Evolutionary conservation across 2,329 filamentous ascomycete genomes (phyloP).

Genomic region (Colletotrichum godetiae): DNA sequence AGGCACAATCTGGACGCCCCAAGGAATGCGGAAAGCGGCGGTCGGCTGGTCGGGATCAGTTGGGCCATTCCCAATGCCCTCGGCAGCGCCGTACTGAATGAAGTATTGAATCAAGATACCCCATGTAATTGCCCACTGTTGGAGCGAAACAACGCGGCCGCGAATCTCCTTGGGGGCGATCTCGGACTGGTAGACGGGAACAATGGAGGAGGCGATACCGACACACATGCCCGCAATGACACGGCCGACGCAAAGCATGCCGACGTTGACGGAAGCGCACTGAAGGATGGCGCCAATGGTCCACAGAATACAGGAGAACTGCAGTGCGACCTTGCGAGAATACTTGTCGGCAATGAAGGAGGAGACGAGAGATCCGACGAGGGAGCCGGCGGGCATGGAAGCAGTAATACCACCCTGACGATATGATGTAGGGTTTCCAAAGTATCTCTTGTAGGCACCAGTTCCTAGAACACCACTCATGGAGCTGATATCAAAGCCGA

Average conservation of each 20-base stretch:
- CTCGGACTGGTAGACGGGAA: constrained; percentile 78
- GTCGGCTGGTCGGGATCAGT: constrained; percentile 61
- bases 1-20: constrained; percentile 70
- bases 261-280: constrained; percentile 72
- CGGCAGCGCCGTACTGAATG: constrained; percentile 72
- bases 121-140: constrained; percentile 80
- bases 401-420: constrained; percentile 78
- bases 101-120: constrained; percentile 76
- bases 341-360: constrained; percentile 62
- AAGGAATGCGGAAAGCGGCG: constrained; percentile 70
- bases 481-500: constrained; percentile 83
- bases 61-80: constrained; percentile 60
- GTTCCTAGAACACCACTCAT: constrained; percentile 78
- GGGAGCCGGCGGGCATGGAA: constrained; percentile 79
- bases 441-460: constrained; percentile 77
- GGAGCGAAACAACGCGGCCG: constrained; percentile 68
- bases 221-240: constrained; percentile 79
- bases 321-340: constrained; percentile 61
- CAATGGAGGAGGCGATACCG: constrained; percentile 78
- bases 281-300: constrained; percentile 65
- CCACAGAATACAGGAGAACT: constrained; percentile 63
- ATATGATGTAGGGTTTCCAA: constrained; percentile 68
- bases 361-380: constrained; percentile 66
- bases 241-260: constrained; percentile 78
- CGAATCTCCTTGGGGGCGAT: constrained; percentile 68